Base-by-base conservation (phyloP, 768 basidiomycete species). In the Psilocybe cubensis region DNA sequence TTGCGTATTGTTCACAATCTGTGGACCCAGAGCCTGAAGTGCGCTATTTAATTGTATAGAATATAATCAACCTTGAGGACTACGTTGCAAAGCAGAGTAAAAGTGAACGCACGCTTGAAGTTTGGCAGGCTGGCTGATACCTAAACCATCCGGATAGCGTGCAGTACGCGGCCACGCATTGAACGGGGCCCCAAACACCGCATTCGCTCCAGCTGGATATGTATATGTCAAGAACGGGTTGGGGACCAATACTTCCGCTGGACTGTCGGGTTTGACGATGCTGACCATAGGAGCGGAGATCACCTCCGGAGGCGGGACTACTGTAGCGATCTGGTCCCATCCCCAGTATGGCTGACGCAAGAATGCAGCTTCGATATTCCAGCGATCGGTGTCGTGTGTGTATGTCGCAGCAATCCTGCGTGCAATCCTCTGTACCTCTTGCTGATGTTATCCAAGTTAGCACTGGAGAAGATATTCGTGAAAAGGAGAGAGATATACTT, bases 271-370 rank as follows among this genome's bases (percentile, higher is more conserved):
- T 3, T 63, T 63, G 28, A 65, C 69, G 55, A 80, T 77, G 1
- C 64, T 62, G 27, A 78, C 72, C 21, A 68, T 54, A 46, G 63
- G 58, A 25, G 67, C 53, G 6, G 69, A 65, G 49, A 78, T 76
- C 40, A 81, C 72, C 59, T 80, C 69, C 8, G 65, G 59, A 12
- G 81, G 80, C 23, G 78, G 77, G 6, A 76, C 65, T 3, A 69
- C 41, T 14, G 74, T 71, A 3, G 55, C 56, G 4, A 81, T 7
- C 6, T 33, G 6, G 12, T 33, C 82, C 82, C 82, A 83, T 62
- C 83, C 82, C 82, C 81, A 83, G 72, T 74, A 83, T 1, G 80
- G 80, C 31, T 72, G 70, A 40, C 80, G 75, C 5, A 80, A 66
- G 31, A 72, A 57, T 18, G 57, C 31, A 1, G 80, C 80, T 0